Evolutionary conservation across 116 monocot genomes (phyloP).

Genomic region (Phalaenopsis hybrid): DNA sequence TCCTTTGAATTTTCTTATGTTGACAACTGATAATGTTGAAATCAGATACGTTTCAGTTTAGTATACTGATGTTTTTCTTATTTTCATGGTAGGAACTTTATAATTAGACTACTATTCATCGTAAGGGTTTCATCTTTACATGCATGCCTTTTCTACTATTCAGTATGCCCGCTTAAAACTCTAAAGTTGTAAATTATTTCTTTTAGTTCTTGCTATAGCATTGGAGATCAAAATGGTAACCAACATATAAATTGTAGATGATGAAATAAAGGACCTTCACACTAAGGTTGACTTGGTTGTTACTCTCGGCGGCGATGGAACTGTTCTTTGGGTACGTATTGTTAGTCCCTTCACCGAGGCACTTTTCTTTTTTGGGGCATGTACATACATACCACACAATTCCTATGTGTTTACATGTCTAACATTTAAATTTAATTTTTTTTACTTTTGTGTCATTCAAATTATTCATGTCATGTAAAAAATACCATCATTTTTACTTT

Average conservation of each 20-base stretch:
- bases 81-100: background rate
- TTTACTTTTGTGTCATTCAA: too few relatives aligned
- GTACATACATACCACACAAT: too few relatives aligned
- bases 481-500: too few relatives aligned
- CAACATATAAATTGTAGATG: conserved; percentile 36
- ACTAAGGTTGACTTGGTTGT: conserved; percentile 79
- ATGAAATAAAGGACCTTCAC: conserved; percentile 62
- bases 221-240: background rate
- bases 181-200: background rate
- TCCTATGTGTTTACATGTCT: too few relatives aligned
- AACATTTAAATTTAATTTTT: too few relatives aligned
- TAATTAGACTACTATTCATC: background rate
- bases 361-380: background rate
- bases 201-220: background rate
- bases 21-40: background rate
- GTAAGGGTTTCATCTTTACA: background rate
- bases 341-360: conserved; percentile 4
- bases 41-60: background rate
- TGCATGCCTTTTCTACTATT: background rate
- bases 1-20: background rate
- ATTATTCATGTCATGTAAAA: too few relatives aligned
- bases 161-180: background rate
- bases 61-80: background rate
- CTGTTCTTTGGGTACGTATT: conserved; percentile 88
- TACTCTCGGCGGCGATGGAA: conserved; percentile 98